A percentile compares a stretch with the other conserved stretches of the same genome.
These are phyloP conservation scores for Plasmodium ovale DNA, from an alignment of 169 alveolate species.

Conservation along the genomic window DNA sequence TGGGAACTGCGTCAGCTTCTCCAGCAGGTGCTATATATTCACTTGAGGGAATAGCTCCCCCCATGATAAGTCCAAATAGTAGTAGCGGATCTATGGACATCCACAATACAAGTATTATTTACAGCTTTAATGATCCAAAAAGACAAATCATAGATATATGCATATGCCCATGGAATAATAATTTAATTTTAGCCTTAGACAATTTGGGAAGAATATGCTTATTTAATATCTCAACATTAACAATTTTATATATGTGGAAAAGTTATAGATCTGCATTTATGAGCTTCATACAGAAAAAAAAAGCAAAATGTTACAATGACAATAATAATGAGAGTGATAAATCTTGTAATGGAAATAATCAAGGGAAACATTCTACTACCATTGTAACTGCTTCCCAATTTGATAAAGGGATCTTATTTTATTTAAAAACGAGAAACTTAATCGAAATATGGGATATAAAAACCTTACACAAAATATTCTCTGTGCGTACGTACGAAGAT, in stretches of 20 bases:
- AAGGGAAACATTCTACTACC: neutral
- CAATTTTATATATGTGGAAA: conserved; percentile 67
- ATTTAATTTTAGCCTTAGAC: conserved; percentile 42
- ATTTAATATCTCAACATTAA: conserved; percentile 28
- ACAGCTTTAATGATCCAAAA: conserved; percentile 60
- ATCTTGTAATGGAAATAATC: too few relatives aligned
- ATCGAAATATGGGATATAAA: conserved; percentile 70
- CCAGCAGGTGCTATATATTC: neutral
- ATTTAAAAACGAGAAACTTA: conserved; percentile 49
- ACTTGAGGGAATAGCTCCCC: neutral
- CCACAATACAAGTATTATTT: conserved; percentile 25
- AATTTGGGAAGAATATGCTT: conserved; percentile 56
- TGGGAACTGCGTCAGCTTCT: neutral
- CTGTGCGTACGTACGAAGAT: conserved; percentile 37
- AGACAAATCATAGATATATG: conserved; percentile 64
- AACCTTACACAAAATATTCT: conserved; percentile 44
- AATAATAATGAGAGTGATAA: neutral
- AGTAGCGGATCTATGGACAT: conserved; percentile 2
- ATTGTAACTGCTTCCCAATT: neutral
- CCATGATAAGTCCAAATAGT: conserved; percentile 1
- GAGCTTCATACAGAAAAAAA: conserved; percentile 41
- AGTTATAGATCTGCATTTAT: conserved; percentile 69
- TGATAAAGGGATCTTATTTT: conserved; percentile 61
- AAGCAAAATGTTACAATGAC: neutral
- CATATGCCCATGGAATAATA: conserved; percentile 62